Evolutionary conservation across 805 yeast genomes (phyloP).

Genomic region (Metschnikowia hibisci): DNA sequence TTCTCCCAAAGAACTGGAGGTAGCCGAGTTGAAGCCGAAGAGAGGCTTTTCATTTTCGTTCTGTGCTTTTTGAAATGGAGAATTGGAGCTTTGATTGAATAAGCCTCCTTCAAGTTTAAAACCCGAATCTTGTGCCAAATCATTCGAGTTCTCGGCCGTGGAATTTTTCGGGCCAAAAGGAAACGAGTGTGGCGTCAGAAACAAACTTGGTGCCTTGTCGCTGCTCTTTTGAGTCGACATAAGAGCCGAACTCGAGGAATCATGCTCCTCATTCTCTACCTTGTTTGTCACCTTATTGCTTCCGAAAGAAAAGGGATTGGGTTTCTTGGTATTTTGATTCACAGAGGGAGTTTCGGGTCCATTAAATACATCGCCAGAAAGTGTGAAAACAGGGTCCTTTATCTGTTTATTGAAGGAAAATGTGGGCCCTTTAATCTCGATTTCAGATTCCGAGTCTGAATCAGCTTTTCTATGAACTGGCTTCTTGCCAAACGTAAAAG

Average conservation of each 20-base stretch:
- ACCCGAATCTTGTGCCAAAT: neutral
- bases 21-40: neutral
- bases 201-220: neutral
- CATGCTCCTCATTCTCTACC: neutral
- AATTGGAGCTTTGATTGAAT: neutral
- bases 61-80: neutral
- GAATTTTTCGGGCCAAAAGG: neutral
- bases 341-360: neutral
- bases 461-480: constrained; percentile 32
- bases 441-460: constrained; percentile 55
- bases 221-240: neutral
- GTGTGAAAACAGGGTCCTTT: constrained; percentile 32
- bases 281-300: neutral
- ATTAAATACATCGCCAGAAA: neutral
- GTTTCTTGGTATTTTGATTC: neutral
- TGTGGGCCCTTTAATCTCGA: constrained; percentile 70
- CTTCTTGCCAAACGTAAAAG: constrained; percentile 36
- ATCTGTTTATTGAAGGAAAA: constrained; percentile 46
- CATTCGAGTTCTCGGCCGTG: neutral
- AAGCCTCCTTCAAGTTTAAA: neutral
- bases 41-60: neutral
- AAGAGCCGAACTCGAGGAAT: neutral
- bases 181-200: neutral
- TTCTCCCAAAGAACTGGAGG: neutral
- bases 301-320: neutral